Evolutionary conservation across 2,329 filamentous ascomycete species (phyloP), one percentile per base, ranked within the genome.

Genomic region (Exophiala sideris): DNA sequence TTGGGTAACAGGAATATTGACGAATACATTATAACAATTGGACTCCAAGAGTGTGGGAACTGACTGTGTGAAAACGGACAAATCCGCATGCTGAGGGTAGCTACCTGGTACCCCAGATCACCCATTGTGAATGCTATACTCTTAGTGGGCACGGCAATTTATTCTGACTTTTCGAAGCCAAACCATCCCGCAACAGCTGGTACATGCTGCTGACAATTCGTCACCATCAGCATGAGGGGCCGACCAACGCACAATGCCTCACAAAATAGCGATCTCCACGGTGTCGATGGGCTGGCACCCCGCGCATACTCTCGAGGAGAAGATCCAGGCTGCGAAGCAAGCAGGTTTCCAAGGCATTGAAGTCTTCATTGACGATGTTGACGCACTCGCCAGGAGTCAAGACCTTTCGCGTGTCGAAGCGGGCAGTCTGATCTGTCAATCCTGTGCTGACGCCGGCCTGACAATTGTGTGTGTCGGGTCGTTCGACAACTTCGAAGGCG

Each of bases 231-330:
- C 16, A 18, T 18, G 16, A 18, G 16, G 16, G 16, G 16, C 16
- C 16, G 16, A 18, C 16, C 16, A 18, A 18, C 16, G 16, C 24
- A 29, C 24, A 5, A 41, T 41, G 39, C 10, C 12, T 41, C 39
- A 50, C 24, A 59, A 33, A 33, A 33, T 52, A 11, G 86, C 79
- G 38, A 90, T 91, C 66, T 84, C 83, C 54, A 87, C 86, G 57
- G 87, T 90, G 79, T 91, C 87, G 46, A 77, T 91, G 1, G 87
- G 88, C 38, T 84, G 82, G 65, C 86, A 85, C 65, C 82, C 85
- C 57, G 16, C 38, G 5, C 88, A 92, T 69, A 75, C 77, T 20
- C 76, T 92, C 16, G 70, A 76, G 1, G 72, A 79, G 65, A 91
- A 91, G 66, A 79, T 92, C 48, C 77, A 84, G 66, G 81, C 84